A percentile compares a stretch with the other conserved stretches of the same genome.
Evolutionary conservation across 768 basidiomycete species (phyloP).

Genomic region (Suillus clintonianus): DNA sequence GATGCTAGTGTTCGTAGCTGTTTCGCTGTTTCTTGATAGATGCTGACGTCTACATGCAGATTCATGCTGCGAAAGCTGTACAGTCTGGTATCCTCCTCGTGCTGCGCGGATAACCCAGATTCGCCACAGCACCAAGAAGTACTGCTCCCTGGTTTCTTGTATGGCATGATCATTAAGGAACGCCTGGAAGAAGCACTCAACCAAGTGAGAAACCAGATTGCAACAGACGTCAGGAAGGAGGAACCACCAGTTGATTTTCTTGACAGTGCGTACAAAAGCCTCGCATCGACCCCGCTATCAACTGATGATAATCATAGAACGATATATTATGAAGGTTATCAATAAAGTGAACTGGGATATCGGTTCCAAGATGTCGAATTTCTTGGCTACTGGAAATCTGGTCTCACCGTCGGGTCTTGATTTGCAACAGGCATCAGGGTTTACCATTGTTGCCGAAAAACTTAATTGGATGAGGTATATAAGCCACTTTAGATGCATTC

Average conservation of each 20-base stretch:
- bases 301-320: slow-evolving; percentile 46
- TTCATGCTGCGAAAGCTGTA: slow-evolving; percentile 98
- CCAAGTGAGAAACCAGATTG: slow-evolving; percentile 68
- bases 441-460: slow-evolving; percentile 98
- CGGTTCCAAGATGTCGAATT: slow-evolving; percentile 86
- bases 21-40: background rate
- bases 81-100: slow-evolving; percentile 84
- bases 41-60: slow-evolving; percentile 43
- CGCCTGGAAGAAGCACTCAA: slow-evolving; percentile 88
- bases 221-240: slow-evolving; percentile 73
- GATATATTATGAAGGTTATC: slow-evolving; percentile 78
- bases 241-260: slow-evolving; percentile 80
- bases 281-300: slow-evolving; percentile 1
- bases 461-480: slow-evolving; percentile 99
- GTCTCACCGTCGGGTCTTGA: slow-evolving; percentile 94
- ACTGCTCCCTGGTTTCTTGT: slow-evolving; percentile 87
- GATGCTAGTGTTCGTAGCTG: slow-evolving; percentile 77
- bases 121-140: slow-evolving; percentile 99
- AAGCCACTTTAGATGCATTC: slow-evolving; percentile 96
- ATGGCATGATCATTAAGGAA: slow-evolving; percentile 98
- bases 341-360: slow-evolving; percentile 88
- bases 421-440: slow-evolving; percentile 96
- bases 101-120: slow-evolving; percentile 95
- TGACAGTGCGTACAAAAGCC: slow-evolving; percentile 60
- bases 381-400: slow-evolving; percentile 96